Evolutionary conservation across 306 rosid species (phyloP), one percentile per base, ranked within the genome.

Genomic region (Cucumis hystrix): DNA sequence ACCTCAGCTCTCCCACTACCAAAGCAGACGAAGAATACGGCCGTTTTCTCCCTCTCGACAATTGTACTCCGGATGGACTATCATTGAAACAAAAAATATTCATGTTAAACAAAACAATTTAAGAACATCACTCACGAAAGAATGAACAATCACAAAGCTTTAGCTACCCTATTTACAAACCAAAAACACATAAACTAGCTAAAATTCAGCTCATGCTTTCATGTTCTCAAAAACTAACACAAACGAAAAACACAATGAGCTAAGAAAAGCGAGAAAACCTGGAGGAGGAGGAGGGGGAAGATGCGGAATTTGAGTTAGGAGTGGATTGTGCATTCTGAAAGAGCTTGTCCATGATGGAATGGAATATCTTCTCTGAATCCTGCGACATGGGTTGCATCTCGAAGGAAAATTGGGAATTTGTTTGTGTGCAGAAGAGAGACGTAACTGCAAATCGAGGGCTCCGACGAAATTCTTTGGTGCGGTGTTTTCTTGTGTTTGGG

Each of bases 321-420:
- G 73, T 10, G 49, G 91, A 78, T 82, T 86, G 88, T 68, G 95
- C 85, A 75, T 93, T 76, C 74, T 85, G 88, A 63, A 86, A 92
- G 62, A 95, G 96, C 87, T 84, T 95, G 86, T 92, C 91, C 97
- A 95, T 91, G 78, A 92, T 82, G 56, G 96, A 80, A 81, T 83
- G 88, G 78, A 95, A 85, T 79, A 90, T 87, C 83, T 88, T 91
- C 89, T 91, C 97, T 2, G 97, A 88, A 84, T 92, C 96, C 59
- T 90, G 79, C 11, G 83, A 80, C 97, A 95, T 95, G 11, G 74
- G 20, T 56, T n/a, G 21, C 33, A 14, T 49, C 35, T 2, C 76
- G 43, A 25, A 4, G 14, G 39, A 45, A 39, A 40, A 49, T 39
- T 17, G 17, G 17, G 10, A 66, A 23, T 23, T 23, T 23, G 20